phyloP scores from a whole-genome alignment of 495 filamentous ascomycete genomes.

The Hypomontagnella submonticulosa region DNA sequence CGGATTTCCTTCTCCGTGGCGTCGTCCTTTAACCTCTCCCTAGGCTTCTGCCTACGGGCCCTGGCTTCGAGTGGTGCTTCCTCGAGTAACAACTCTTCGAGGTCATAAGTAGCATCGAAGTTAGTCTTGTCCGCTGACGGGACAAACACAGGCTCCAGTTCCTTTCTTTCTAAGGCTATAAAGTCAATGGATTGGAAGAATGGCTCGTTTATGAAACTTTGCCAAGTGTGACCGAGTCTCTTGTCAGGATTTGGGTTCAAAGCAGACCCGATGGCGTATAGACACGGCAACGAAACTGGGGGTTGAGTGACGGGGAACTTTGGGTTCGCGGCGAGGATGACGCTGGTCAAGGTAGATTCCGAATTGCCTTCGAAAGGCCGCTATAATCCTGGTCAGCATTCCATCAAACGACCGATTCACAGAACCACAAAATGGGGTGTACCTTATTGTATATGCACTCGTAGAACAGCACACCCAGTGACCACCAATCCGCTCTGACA shows the following conservation, averaged over 20 bases:
- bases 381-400: constrained; percentile 55
- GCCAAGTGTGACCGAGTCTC: constrained; percentile 83
- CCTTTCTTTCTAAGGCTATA: constrained; percentile 82
- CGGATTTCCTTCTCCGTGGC: constrained; percentile 95
- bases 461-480: constrained; percentile 94
- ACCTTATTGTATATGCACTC: constrained; percentile 99
- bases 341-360: constrained; percentile 79
- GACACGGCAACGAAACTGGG: constrained; percentile 83
- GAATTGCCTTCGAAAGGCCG: constrained; percentile 91
- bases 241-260: constrained; percentile 82
- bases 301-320: constrained; percentile 91
- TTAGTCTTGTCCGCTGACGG: constrained; percentile 98
- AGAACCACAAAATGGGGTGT: constrained; percentile 14
- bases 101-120: constrained; percentile 97
- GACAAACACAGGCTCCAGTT: constrained; percentile 89
- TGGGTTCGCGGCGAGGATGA: constrained; percentile 84
- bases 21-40: constrained; percentile 90
- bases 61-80: constrained; percentile 95
- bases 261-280: constrained; percentile 84
- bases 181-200: constrained; percentile 94
- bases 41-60: constrained; percentile 90
- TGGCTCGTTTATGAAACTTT: constrained; percentile 83
- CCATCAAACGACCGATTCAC: background rate
- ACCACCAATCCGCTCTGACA: constrained; percentile 97
- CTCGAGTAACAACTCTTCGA: constrained; percentile 93